A percentile compares a stretch with the other conserved stretches of the same genome.
Conservation (phyloP, 2,329 filamentous ascomycete genomes). For the Arthrobotrys pseudoclavata region DNA sequence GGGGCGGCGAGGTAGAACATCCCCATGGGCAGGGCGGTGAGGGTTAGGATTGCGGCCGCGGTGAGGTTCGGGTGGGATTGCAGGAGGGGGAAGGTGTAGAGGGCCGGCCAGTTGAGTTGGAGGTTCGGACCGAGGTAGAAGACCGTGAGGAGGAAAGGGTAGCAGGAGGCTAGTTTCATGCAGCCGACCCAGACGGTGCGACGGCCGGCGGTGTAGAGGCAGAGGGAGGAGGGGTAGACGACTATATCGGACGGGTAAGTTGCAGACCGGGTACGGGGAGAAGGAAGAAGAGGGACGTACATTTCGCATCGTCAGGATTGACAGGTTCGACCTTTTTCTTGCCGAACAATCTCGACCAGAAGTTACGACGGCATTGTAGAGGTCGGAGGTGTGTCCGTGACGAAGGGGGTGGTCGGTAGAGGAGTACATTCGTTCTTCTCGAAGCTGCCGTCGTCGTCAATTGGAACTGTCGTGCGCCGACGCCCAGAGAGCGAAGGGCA, state of each 20-base stretch:
- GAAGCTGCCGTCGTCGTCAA: conserved; percentile 3
- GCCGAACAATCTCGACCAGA: conserved; percentile 56
- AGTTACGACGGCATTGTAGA: conserved; percentile 51
- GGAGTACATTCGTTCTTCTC: background rate
- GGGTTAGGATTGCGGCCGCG: conserved; percentile 18
- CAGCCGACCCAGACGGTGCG: conserved; percentile 52
- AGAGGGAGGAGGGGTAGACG: conserved; percentile 54
- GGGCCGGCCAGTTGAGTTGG: conserved; percentile 39
- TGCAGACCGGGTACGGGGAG: too few relatives aligned
- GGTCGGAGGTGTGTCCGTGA: conserved; percentile 13
- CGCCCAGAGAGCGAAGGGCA: conserved; percentile 54
- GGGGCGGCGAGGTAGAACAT: conserved; percentile 61
- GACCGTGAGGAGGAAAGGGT: conserved; percentile 58
- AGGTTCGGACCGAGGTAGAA: conserved; percentile 59
- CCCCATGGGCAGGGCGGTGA: conserved; percentile 49
- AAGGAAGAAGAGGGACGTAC: conserved; percentile 12
- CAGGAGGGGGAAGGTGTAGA: conserved; percentile 40
- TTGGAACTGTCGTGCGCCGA: conserved; percentile 28
- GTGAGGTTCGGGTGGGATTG: conserved; percentile 38
- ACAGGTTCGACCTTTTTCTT: conserved; percentile 35
- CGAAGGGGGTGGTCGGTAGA: conserved; percentile 10
- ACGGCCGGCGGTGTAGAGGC: conserved; percentile 52
- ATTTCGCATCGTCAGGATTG: conserved; percentile 49
- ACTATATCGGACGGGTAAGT: conserved; percentile 8
- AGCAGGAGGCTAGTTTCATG: conserved; percentile 56